Evolutionary conservation across 805 yeast species (phyloP).

Genomic region (Soucietia sequanensis): DNA sequence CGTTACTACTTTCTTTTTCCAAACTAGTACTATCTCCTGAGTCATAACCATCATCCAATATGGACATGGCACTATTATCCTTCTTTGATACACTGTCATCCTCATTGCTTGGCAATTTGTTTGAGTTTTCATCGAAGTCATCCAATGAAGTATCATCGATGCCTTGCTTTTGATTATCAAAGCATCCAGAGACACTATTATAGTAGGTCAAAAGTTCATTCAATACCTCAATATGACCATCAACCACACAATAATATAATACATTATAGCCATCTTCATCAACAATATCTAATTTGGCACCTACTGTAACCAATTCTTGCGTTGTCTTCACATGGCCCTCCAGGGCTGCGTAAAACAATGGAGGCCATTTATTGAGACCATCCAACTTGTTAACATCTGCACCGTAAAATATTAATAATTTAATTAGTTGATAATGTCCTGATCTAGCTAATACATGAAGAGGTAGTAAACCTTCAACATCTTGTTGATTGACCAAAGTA

Average conservation of each 20-base stretch:
- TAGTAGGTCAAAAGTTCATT: conserved; percentile 57
- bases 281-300: conserved; percentile 64
- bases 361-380: conserved; percentile 90
- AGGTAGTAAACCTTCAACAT: conserved; percentile 88
- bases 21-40: conserved; percentile 39
- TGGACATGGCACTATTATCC: conserved; percentile 15
- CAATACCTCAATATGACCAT: conserved; percentile 83
- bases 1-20: conserved; percentile 29
- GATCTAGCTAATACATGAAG: conserved; percentile 85
- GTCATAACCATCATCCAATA: conserved; percentile 28
- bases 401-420: conserved; percentile 66
- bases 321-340: conserved; percentile 79
- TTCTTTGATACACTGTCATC: not conserved
- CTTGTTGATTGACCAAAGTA: conserved; percentile 46
- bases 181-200: conserved; percentile 11
- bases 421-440: conserved; percentile 71
- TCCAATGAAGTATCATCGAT: too few relatives aligned
- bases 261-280: conserved; percentile 85
- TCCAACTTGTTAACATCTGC: conserved; percentile 75
- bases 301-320: conserved; percentile 63
- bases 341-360: conserved; percentile 84
- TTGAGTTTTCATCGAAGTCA: too few relatives aligned
- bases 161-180: not conserved
- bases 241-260: conserved; percentile 87
- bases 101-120: not conserved